Evolutionary conservation across 23 red algal genomes (phyloP).

Genomic region (Agarophyton chilense): DNA sequence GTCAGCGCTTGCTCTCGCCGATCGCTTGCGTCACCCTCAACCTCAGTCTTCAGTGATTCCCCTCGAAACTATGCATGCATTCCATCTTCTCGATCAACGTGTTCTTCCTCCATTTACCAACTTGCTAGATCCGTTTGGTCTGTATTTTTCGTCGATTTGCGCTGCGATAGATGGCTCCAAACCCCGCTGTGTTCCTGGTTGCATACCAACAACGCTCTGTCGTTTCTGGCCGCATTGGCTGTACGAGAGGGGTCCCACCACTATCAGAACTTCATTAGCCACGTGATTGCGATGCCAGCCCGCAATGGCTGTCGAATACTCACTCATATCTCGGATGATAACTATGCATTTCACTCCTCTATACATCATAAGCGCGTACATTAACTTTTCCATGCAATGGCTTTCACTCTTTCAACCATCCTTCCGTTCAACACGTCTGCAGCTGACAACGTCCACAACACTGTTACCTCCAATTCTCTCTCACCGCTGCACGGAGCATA

Average conservation of each 20-base stretch:
- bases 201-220: constrained; percentile 31
- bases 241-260: constrained; percentile 52
- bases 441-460: background rate
- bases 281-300: constrained; percentile 24
- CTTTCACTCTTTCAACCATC: constrained; percentile 36
- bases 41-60: background rate
- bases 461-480: too few species aligned
- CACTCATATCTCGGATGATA: too few species aligned
- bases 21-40: constrained; percentile 18
- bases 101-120: constrained; percentile 19
- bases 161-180: too few species aligned
- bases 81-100: constrained; percentile 15
- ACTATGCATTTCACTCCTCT: too few species aligned
- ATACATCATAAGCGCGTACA: constrained; percentile 13
- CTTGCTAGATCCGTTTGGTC: too few species aligned
- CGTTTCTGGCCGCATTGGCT: constrained; percentile 35
- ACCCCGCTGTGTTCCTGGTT: too few species aligned
- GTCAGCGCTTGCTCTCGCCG: background rate
- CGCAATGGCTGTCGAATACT: constrained; percentile 36
- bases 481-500: too few species aligned
- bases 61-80: background rate
- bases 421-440: constrained; percentile 40
- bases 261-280: constrained; percentile 16
- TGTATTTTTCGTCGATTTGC: too few species aligned
- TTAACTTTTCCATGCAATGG: constrained; percentile 28